phyloP scores from a whole-genome alignment of 495 filamentous ascomycete genomes.

The Cairneyella variabilis region DNA sequence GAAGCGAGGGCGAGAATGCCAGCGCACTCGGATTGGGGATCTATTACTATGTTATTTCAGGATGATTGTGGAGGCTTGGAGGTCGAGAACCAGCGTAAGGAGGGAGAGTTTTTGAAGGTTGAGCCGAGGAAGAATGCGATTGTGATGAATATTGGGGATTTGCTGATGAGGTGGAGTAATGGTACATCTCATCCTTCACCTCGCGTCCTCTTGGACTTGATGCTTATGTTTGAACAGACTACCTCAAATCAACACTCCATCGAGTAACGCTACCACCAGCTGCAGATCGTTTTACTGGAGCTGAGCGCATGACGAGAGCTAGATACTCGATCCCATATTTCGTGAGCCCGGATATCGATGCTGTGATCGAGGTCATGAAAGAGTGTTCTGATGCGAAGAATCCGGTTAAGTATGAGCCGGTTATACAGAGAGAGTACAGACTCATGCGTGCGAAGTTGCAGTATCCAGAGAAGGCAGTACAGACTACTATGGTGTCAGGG shows the following conservation, averaged over 20 bases:
- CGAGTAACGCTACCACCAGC: slow-evolving; percentile 46
- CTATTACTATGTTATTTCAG: slow-evolving; percentile 49
- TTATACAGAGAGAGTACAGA: slow-evolving; percentile 47
- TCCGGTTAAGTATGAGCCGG: slow-evolving; percentile 48
- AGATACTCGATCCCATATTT: slow-evolving; percentile 65
- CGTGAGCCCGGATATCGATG: slow-evolving; percentile 48
- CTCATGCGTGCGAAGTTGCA: slow-evolving; percentile 49
- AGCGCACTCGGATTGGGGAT: slow-evolving; percentile 49
- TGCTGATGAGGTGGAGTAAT: slow-evolving; percentile 60
- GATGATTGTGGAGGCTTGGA: slow-evolving; percentile 49
- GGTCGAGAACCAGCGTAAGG: slow-evolving; percentile 49
- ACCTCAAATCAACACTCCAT: slow-evolving; percentile 52
- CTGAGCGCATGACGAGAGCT: slow-evolving; percentile 43
- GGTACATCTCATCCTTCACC: slow-evolving; percentile 30
- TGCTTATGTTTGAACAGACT: slow-evolving; percentile 31
- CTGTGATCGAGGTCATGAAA: slow-evolving; percentile 53
- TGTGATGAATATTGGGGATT: slow-evolving; percentile 57
- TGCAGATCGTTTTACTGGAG: slow-evolving; percentile 31
- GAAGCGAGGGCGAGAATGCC: slow-evolving; percentile 47
- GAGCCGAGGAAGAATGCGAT: slow-evolving; percentile 46
- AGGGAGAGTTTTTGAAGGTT: slow-evolving; percentile 50
- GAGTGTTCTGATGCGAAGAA: slow-evolving; percentile 37
- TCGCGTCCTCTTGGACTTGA: background rate
- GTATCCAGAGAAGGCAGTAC: slow-evolving; percentile 32
- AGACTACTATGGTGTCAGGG: background rate